Base-by-base conservation (phyloP, 345 rosid species). In the Psidium guajava region DNA sequence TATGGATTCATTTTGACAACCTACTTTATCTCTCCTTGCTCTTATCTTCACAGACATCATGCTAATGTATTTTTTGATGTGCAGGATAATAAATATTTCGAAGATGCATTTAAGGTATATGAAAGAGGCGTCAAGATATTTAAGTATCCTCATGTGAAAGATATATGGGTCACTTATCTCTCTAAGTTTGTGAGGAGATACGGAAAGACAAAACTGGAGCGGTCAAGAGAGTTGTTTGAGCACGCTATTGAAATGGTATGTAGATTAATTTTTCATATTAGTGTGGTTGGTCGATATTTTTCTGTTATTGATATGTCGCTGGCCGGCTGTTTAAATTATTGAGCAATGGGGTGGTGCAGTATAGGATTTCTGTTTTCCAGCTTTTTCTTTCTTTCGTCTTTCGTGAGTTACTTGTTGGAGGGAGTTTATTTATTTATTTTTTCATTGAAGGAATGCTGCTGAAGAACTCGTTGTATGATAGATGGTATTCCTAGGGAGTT, bases 51-150 rank as follows among this genome's bases (percentile, higher is more conserved):
- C 59, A 56, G 61, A 27, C 58, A 52, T 56, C 9, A 1, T 5
- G 49, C 25, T 54, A 53, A 50, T 82, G 59, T 56, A 0, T 52
- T 82, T 86, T n/a, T 56, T 82, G 5, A 54, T 89, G 56, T 90
- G 77, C 90, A 94, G 98, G 98, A 95, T 85, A 92, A 96, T 85
- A 96, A 92, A 86, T 97, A 94, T 85, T 96, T 97, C 59, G 99
- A 97, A 92, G 99, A 97, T 92, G 99, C 99, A 86, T 97, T 97
- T 92, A 97, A 94, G 92, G 99, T 95, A 51, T 96, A 97, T 86
- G 99, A 97, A 91, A 92, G 98, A 88, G 99, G 99, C 77, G 98
- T 97, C 86, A 97, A 96, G 92, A 95, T 97, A 88, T 97, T 96
- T 86, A 97, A 97, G 89, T 94, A 97, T 86, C 99, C 99, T 47